phyloP scores from a whole-genome alignment of 805 yeast genomes.

The Wickerhamiella slavikovae region DNA sequence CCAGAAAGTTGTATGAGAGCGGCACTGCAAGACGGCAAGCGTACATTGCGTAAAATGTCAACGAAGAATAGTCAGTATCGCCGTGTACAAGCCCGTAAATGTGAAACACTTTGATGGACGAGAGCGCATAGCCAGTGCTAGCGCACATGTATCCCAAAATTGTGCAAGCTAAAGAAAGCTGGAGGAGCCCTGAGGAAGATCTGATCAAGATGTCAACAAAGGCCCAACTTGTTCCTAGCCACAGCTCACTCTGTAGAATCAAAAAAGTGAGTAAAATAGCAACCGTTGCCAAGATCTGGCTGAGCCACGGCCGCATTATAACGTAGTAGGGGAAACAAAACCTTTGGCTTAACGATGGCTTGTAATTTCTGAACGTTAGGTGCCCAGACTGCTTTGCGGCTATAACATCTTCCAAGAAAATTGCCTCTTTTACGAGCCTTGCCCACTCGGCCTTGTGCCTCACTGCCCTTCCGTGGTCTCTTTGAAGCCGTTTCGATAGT shows the following conservation, averaged over 20 bases:
- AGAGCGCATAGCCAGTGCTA: conserved; percentile 43
- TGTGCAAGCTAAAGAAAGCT: conserved; percentile 21
- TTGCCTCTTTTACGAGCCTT: conserved; percentile 26
- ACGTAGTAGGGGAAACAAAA: conserved; percentile 28
- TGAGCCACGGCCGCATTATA: conserved; percentile 26
- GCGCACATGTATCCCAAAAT: conserved; percentile 46
- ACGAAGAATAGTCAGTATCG: conserved; percentile 53
- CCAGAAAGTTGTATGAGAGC: conserved; percentile 56
- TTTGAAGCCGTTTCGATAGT: conserved; percentile 31
- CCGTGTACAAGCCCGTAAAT: conserved; percentile 54
- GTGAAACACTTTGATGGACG: conserved; percentile 50
- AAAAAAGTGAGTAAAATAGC: conserved; percentile 28
- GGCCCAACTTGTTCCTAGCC: conserved; percentile 48
- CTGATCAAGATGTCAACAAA: conserved; percentile 31
- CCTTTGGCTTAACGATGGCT: conserved; percentile 8
- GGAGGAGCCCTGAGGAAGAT: conserved; percentile 21
- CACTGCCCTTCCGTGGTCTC: conserved; percentile 28
- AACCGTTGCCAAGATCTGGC: conserved; percentile 24
- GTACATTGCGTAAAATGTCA: conserved; percentile 60
- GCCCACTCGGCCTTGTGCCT: conserved; percentile 41
- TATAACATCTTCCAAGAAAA: conserved; percentile 37
- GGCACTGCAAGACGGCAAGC: conserved; percentile 71
- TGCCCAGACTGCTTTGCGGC: conserved; percentile 17
- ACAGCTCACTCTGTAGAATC: conserved; percentile 51
- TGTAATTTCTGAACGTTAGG: conserved; percentile 12